Conservation (phyloP, 108 stramenopile genomes). For the Epithemia pelagica region DNA sequence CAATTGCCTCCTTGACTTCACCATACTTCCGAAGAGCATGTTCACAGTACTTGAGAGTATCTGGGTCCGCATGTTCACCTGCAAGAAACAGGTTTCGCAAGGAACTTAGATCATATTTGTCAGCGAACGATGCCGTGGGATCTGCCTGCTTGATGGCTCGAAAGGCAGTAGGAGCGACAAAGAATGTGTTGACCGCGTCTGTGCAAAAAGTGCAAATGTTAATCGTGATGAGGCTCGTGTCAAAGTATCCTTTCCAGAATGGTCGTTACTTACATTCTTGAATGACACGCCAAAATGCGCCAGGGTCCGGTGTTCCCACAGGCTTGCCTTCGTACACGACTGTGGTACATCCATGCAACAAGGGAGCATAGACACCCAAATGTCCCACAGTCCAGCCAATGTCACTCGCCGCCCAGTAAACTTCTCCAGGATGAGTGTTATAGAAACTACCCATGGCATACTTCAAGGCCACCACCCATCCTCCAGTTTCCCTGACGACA, state of each 20-base stretch:
- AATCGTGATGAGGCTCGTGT: no score
- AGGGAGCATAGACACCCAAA: slow-evolving; percentile 57
- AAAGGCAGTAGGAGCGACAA: slow-evolving; percentile 76
- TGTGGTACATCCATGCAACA: slow-evolving; percentile 59
- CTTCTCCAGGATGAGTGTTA: slow-evolving; percentile 48
- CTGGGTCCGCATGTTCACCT: slow-evolving; percentile 69
- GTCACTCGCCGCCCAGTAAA: slow-evolving; percentile 64
- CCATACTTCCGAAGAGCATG: slow-evolving; percentile 20
- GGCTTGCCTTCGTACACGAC: slow-evolving; percentile 82
- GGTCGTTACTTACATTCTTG: slow-evolving; percentile 23
- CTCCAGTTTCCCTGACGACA: slow-evolving; percentile 59
- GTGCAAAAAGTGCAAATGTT: no score
- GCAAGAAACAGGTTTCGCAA: slow-evolving; percentile 55
- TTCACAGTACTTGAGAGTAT: slow-evolving; percentile 60
- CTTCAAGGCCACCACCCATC: slow-evolving; percentile 55
- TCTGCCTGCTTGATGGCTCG: slow-evolving; percentile 68
- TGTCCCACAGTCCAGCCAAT: slow-evolving; percentile 81
- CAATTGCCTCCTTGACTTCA: slow-evolving; percentile 29
- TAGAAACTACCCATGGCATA: slow-evolving; percentile 60
- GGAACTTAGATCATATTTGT: slow-evolving; percentile 37
- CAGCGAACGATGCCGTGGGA: slow-evolving; percentile 22
- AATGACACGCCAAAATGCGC: slow-evolving; percentile 63
- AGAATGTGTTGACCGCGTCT: slow-evolving; percentile 52
- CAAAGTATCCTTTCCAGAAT: no score
- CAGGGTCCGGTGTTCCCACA: slow-evolving; percentile 72